Evolutionary conservation across 2,329 filamentous ascomycete species (phyloP).

Genomic region (Trichoderma pleuroti): DNA sequence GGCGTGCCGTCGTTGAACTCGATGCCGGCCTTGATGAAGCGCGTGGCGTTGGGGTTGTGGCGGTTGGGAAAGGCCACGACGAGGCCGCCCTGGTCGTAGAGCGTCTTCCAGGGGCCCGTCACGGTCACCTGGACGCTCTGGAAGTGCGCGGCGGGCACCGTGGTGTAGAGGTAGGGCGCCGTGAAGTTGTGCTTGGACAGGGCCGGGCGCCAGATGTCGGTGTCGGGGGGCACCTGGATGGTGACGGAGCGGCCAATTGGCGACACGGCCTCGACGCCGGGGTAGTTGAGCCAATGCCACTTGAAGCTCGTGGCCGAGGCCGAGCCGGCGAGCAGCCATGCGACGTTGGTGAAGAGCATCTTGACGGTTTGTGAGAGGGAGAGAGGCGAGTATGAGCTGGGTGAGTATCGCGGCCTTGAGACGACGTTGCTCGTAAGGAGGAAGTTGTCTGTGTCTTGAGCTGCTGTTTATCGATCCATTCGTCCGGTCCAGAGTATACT

Average conservation of each 20-base stretch:
- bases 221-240: conserved; percentile 21
- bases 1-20: conserved; percentile 21
- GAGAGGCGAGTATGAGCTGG: neutral
- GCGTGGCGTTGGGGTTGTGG: neutral
- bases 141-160: conserved; percentile 14
- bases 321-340: neutral
- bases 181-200: conserved; percentile 21
- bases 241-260: conserved; percentile 18
- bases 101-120: conserved; percentile 21
- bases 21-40: conserved; percentile 23
- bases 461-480: neutral
- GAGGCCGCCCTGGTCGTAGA: conserved; percentile 24
- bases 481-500: neutral
- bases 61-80: conserved; percentile 18
- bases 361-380: neutral
- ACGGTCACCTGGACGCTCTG: conserved; percentile 21
- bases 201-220: conserved; percentile 22
- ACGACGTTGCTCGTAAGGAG: neutral
- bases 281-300: conserved; percentile 20
- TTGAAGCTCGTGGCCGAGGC: neutral
- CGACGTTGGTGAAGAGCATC: neutral
- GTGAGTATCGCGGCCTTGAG: neutral
- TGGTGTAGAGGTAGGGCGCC: conserved; percentile 21
- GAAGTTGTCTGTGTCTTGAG: neutral
- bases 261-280: conserved; percentile 13